A percentile compares a stretch with the other conserved stretches of the same genome.
These are phyloP conservation scores for Nepenthes gracilis DNA, from an alignment of 148 eudicot species.

Conservation along the genomic window DNA sequence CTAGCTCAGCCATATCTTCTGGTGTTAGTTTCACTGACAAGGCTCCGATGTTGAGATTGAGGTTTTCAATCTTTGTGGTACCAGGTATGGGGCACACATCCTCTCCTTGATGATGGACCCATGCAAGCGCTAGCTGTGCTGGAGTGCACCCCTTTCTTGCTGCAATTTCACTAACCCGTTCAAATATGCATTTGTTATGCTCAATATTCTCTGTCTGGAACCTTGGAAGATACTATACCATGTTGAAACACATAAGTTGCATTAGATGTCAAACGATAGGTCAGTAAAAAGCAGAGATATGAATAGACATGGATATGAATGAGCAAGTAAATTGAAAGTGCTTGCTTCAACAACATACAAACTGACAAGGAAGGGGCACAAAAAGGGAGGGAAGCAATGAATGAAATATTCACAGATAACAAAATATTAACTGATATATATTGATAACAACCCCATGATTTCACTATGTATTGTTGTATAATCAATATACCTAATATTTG, in stretches of 20 bases:
- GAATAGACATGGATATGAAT: too few relatives aligned
- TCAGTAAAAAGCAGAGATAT: not conserved
- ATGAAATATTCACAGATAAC: too few relatives aligned
- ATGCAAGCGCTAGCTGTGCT: slow-evolving; percentile 34
- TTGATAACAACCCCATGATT: too few relatives aligned
- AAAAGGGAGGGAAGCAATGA: too few relatives aligned
- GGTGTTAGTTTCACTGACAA: slow-evolving; percentile 27
- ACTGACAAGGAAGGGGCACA: too few relatives aligned
- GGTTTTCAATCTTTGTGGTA: slow-evolving; percentile 33
- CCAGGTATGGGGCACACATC: slow-evolving; percentile 37
- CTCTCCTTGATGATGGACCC: slow-evolving; percentile 36
- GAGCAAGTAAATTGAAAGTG: too few relatives aligned
- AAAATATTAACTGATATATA: too few relatives aligned
- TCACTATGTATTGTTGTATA: too few relatives aligned
- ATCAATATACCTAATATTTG: too few relatives aligned
- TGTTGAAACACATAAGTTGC: not conserved
- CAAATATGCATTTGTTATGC: slow-evolving; percentile 22
- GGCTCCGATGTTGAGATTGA: slow-evolving; percentile 28
- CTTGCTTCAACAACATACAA: not conserved
- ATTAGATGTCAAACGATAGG: not conserved
- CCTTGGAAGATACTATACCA: slow-evolving; percentile 22
- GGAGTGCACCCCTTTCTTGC: slow-evolving; percentile 29
- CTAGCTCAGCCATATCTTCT: slow-evolving; percentile 32
- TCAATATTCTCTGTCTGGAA: not conserved
- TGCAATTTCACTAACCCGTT: slow-evolving; percentile 25